A percentile compares a stretch with the other conserved stretches of the same genome.
These are phyloP conservation scores for Hypsizygus ulmarius DNA, from an alignment of 1,284 basidiomycete species.

Conservation along the genomic window DNA sequence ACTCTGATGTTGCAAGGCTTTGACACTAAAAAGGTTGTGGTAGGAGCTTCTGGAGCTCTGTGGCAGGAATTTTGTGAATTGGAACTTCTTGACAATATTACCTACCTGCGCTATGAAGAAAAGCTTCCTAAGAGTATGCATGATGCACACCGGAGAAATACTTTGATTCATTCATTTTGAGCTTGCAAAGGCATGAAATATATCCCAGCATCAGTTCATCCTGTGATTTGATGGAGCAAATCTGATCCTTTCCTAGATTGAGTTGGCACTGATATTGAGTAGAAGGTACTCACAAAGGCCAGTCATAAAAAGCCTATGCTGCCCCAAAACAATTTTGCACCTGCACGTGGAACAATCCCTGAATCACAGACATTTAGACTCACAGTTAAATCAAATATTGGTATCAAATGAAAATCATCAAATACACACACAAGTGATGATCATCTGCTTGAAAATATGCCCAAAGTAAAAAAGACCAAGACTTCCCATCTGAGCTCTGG, in stretches of 20 bases:
- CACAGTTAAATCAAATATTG: too few relatives aligned
- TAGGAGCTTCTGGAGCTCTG: conserved; percentile 20
- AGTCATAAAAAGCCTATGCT: too few relatives aligned
- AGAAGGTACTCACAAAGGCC: too few relatives aligned
- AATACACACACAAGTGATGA: too few relatives aligned
- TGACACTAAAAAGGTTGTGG: conserved; percentile 18
- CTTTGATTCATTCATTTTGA: conserved; percentile 18
- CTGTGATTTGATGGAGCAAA: conserved; percentile 14
- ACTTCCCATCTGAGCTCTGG: neutral
- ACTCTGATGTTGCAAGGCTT: conserved; percentile 27
- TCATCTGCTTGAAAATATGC: too few relatives aligned
- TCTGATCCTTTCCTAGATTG: conserved; percentile 14
- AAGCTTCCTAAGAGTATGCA: conserved; percentile 12
- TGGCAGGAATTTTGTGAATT: conserved; percentile 30
- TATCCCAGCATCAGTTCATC: conserved; percentile 16
- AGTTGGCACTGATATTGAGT: too few relatives aligned
- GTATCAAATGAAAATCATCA: too few relatives aligned
- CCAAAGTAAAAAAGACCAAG: too few relatives aligned
- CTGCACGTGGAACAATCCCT: too few relatives aligned
- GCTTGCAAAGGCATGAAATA: conserved; percentile 15
- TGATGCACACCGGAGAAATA: conserved; percentile 10
- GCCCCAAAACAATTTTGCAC: too few relatives aligned
- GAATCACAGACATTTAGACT: too few relatives aligned
- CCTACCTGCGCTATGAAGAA: conserved; percentile 15
- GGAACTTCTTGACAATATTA: conserved; percentile 28